These are phyloP conservation scores for Myriangium duriaei DNA, from an alignment of 2,329 filamentous ascomycete genomes.

Conservation along the genomic window DNA sequence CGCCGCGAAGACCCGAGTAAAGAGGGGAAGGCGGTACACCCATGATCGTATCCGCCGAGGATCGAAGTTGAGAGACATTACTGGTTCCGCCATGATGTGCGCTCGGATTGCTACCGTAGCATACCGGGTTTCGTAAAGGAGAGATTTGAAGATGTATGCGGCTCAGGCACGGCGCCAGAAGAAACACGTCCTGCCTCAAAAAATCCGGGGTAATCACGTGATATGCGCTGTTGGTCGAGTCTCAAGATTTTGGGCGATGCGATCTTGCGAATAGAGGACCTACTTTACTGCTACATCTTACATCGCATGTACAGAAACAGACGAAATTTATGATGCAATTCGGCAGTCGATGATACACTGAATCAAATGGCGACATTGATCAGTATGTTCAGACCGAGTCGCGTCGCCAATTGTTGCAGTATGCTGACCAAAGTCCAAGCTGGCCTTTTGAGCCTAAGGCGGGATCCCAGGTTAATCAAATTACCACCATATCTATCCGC, in stretches of 20 bases:
- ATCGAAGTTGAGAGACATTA: slow-evolving; percentile 47
- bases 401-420: background rate
- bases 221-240: too few species aligned
- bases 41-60: slow-evolving; percentile 66
- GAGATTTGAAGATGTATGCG: background rate
- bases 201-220: too few species aligned
- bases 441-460: slow-evolving; percentile 56
- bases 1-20: slow-evolving; percentile 60
- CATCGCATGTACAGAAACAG: too few species aligned
- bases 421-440: slow-evolving; percentile 22
- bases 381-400: slow-evolving; percentile 1
- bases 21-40: slow-evolving; percentile 70
- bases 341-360: background rate
- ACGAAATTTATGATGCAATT: too few species aligned
- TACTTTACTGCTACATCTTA: too few species aligned
- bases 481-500: slow-evolving; percentile 79
- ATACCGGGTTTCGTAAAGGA: background rate
- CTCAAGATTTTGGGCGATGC: too few species aligned
- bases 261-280: too few species aligned
- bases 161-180: too few species aligned
- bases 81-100: slow-evolving; percentile 31
- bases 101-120: background rate
- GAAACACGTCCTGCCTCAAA: too few species aligned
- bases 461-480: slow-evolving; percentile 69
- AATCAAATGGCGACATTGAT: slow-evolving; percentile 8